A percentile compares a stretch with the other conserved stretches of the same genome.
These are phyloP conservation scores for Veloporphyrellus conicus DNA, from an alignment of 1,284 basidiomycete species.

Conservation along the genomic window DNA sequence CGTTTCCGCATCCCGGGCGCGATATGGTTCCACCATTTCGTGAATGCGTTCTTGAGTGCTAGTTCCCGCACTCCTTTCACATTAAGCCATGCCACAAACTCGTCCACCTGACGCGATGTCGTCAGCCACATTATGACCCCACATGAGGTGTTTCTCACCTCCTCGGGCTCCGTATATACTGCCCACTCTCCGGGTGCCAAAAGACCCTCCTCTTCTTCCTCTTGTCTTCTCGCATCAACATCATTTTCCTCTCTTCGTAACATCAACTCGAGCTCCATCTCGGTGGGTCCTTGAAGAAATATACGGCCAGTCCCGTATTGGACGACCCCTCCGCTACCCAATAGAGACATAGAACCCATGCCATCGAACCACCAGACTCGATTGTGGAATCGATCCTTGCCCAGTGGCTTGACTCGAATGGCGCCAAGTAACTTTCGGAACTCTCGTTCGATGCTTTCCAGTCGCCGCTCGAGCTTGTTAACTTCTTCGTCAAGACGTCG, in stretches of 20 bases:
- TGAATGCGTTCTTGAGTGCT: slow-evolving; percentile 73
- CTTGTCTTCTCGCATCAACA: slow-evolving; percentile 53
- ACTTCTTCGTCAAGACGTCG: slow-evolving; percentile 86
- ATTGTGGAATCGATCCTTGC: slow-evolving; percentile 90
- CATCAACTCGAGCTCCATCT: slow-evolving; percentile 69
- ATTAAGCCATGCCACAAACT: slow-evolving; percentile 86
- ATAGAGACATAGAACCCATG: slow-evolving; percentile 76
- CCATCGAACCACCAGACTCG: slow-evolving; percentile 99
- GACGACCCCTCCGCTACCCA: slow-evolving; percentile 68
- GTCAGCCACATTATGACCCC: slow-evolving; percentile 12
- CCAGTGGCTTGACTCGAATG: slow-evolving; percentile 82
- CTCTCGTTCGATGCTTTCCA: slow-evolving; percentile 88
- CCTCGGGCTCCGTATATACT: slow-evolving; percentile 79
- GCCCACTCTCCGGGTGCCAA: slow-evolving; percentile 83
- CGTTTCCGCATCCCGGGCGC: slow-evolving; percentile 77
- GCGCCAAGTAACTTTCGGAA: slow-evolving; percentile 84
- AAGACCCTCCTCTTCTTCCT: slow-evolving; percentile 77
- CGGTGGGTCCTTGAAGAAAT: slow-evolving; percentile 86
- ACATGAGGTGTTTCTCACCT: slow-evolving; percentile 49
- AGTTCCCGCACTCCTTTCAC: slow-evolving; percentile 85
- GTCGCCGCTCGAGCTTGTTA: slow-evolving; percentile 68
- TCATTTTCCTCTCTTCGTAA: slow-evolving; percentile 58
- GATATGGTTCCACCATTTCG: slow-evolving; percentile 84
- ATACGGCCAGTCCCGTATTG: slow-evolving; percentile 85
- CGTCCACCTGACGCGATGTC: slow-evolving; percentile 57